Evolutionary conservation across 2,329 filamentous ascomycete genomes (phyloP).

Genomic region (Dactylellina haptotyla): DNA sequence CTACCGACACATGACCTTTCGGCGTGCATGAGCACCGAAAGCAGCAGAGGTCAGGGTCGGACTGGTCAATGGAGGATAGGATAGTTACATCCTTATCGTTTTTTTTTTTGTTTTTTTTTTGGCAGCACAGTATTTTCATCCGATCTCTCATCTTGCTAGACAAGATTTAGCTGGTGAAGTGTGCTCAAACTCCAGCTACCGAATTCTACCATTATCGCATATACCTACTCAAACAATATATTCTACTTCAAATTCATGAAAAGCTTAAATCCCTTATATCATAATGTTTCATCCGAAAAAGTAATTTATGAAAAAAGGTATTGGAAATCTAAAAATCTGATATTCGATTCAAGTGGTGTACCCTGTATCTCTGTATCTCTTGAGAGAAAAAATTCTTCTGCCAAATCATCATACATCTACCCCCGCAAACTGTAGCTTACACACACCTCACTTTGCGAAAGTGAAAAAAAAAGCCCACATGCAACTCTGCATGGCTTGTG

Average conservation of each 20-base stretch:
- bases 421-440: conserved; percentile 17
- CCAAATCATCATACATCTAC: conserved; percentile 51
- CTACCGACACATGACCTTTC: background rate
- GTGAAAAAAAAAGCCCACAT: conserved; percentile 13
- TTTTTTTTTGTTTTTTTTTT: too few species aligned
- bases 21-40: background rate
- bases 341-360: conserved; percentile 3
- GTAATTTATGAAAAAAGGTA: too few species aligned
- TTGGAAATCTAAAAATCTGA: background rate
- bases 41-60: background rate
- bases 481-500: background rate
- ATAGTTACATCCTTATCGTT: too few species aligned
- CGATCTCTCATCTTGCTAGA: background rate
- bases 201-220: background rate
- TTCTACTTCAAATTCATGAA: too few species aligned
- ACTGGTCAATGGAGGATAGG: too few species aligned
- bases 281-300: background rate
- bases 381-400: conserved; percentile 22
- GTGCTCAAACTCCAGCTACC: background rate
- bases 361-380: conserved; percentile 7
- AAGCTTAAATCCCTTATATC: too few species aligned
- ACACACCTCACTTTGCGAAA: conserved; percentile 10
- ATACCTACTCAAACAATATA: too few species aligned
- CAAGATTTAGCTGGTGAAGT: background rate
- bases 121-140: too few species aligned